Evolutionary conservation across 257 asterid genomes (phyloP).

Genomic region (Nicotiana otophora): DNA sequence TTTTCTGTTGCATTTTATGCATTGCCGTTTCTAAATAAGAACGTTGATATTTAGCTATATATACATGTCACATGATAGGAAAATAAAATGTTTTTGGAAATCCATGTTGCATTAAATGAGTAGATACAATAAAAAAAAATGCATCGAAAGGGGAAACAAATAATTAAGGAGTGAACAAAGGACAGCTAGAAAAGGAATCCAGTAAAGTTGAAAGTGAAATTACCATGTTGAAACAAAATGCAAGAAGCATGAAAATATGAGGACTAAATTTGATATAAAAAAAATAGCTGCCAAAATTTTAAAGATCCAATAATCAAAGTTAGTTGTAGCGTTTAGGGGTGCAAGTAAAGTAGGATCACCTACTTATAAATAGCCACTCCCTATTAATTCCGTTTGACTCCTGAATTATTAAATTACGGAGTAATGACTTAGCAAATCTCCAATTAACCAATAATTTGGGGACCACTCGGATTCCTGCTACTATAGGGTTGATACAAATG

Average conservation of each 20-base stretch:
- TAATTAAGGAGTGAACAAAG: background rate
- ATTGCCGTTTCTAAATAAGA: too few relatives aligned
- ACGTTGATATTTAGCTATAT: too few relatives aligned
- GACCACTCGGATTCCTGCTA: background rate
- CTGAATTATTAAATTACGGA: background rate
- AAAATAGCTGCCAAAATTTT: background rate
- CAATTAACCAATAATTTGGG: background rate
- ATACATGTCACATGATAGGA: too few relatives aligned
- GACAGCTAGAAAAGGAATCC: background rate
- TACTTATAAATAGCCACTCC: background rate
- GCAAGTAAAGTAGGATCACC: conserved; percentile 5
- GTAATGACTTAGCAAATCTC: background rate
- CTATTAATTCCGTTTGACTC: background rate
- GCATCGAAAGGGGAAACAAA: background rate
- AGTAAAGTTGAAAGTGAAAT: background rate
- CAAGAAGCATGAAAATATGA: background rate
- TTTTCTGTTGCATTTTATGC: background rate
- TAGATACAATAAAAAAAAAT: background rate
- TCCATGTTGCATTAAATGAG: too few relatives aligned
- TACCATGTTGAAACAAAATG: background rate
- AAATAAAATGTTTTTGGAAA: too few relatives aligned
- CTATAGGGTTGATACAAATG: background rate
- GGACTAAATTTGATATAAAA: background rate
- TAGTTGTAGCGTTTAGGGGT: background rate
- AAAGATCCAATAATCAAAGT: background rate